phyloP scores from a whole-genome alignment of 352 stramenopile genomes.

The Globisporangium ultimum region DNA sequence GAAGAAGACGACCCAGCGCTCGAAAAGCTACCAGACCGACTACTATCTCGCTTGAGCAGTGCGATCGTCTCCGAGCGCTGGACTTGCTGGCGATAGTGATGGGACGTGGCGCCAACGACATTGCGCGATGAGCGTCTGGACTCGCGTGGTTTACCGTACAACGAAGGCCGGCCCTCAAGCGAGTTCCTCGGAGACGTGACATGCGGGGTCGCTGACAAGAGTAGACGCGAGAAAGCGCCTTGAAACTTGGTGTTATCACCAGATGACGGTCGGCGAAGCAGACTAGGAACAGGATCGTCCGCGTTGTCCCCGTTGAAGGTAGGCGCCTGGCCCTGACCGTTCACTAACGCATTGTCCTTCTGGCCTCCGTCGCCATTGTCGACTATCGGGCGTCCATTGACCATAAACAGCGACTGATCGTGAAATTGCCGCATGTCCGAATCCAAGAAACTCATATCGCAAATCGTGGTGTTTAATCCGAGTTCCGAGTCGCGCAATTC shows the following conservation, averaged over 20 bases:
- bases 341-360: background rate
- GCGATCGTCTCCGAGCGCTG: conserved; percentile 12
- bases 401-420: conserved; percentile 46
- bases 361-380: background rate
- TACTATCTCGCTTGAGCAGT: conserved; percentile 1
- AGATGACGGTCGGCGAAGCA: background rate
- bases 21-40: conserved; percentile 9
- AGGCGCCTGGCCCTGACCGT: too few relatives aligned
- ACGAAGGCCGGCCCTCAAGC: conserved; percentile 14
- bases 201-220: conserved; percentile 5
- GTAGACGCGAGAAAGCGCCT: background rate
- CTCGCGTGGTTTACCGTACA: conserved; percentile 14
- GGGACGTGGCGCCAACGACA: too few relatives aligned
- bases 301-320: too few relatives aligned
- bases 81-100: background rate
- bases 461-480: conserved; percentile 46
- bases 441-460: conserved; percentile 60
- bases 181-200: conserved; percentile 18
- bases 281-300: background rate
- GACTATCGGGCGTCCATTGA: background rate
- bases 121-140: too few relatives aligned
- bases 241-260: background rate
- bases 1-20: conserved; percentile 4
- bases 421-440: conserved; percentile 75
- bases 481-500: conserved; percentile 37